Percentiles rank a stretch among this genome's conserved stretches.
Conservation (phyloP, 129 eudicot species). For the Helianthus annuus region DNA sequence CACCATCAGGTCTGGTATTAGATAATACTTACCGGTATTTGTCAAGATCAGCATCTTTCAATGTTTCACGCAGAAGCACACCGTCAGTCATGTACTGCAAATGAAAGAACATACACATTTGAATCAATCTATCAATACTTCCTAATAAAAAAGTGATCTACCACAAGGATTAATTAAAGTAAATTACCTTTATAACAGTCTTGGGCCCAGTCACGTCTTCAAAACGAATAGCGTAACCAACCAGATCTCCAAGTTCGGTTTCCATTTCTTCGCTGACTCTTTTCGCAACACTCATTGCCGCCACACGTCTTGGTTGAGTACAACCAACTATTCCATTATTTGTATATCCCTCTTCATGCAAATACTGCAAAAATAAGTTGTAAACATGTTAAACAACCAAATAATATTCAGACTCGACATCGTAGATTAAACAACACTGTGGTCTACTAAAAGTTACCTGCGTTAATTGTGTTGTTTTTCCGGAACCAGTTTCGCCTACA, state of each 20-base stretch:
- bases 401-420: not conserved
- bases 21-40: conserved; percentile 54
- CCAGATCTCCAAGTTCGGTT: conserved; percentile 56
- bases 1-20: not conserved
- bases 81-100: conserved; percentile 81
- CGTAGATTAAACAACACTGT: not conserved
- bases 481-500: conserved; percentile 88
- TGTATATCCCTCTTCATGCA: conserved; percentile 67
- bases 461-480: conserved; percentile 83
- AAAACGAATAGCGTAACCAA: conserved; percentile 79
- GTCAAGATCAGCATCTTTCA: conserved; percentile 74
- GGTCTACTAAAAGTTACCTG: conserved; percentile 38
- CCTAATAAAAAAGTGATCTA: no score
- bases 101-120: conserved; percentile 10
- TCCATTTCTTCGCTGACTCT: conserved; percentile 81
- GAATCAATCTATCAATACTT: not conserved
- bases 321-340: conserved; percentile 57
- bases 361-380: conserved; percentile 39
- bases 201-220: conserved; percentile 71
- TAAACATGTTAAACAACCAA: not conserved
- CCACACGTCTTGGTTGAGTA: conserved; percentile 83
- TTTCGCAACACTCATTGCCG: conserved; percentile 76
- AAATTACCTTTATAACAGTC: conserved; percentile 58
- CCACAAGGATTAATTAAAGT: no score
- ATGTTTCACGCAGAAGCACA: conserved; percentile 69